Conservation (phyloP, 257 asterid species). For the Salvia splendens region DNA sequence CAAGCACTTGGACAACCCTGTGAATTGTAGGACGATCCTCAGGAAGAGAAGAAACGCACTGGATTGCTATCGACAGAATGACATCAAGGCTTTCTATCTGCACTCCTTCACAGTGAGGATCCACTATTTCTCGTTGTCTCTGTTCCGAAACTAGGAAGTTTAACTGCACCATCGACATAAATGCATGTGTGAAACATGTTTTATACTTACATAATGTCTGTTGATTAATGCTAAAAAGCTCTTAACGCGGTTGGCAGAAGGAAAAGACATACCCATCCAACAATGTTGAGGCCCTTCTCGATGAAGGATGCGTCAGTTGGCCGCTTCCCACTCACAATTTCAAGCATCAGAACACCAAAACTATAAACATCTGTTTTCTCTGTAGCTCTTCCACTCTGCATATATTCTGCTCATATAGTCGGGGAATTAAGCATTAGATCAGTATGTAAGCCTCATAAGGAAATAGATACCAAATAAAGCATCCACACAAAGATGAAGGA, state of each 20-base stretch:
- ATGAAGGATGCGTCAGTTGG: constrained; percentile 44
- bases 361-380: constrained; percentile 88
- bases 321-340: constrained; percentile 63
- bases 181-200: background rate
- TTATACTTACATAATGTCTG: background rate
- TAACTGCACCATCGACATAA: constrained; percentile 51
- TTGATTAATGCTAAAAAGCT: constrained; percentile 15
- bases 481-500: background rate
- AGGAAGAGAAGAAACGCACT: constrained; percentile 77
- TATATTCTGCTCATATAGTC: constrained; percentile 57
- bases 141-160: constrained; percentile 72
- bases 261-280: constrained; percentile 38
- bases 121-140: constrained; percentile 80
- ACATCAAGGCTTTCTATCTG: constrained; percentile 76
- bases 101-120: constrained; percentile 76
- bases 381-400: constrained; percentile 91
- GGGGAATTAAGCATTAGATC: constrained; percentile 18
- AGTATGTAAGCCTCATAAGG: background rate
- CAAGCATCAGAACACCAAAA: constrained; percentile 85
- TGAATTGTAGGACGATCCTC: constrained; percentile 97
- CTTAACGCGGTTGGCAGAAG: background rate
- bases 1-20: constrained; percentile 83
- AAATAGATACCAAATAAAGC: constrained; percentile 6
- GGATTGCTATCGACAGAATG: constrained; percentile 73
- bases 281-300: constrained; percentile 42